A percentile compares a stretch with the other conserved stretches of the same genome.
phyloP scores from a whole-genome alignment of 495 filamentous ascomycete genomes.

The Penicillium dipodomyicola region DNA sequence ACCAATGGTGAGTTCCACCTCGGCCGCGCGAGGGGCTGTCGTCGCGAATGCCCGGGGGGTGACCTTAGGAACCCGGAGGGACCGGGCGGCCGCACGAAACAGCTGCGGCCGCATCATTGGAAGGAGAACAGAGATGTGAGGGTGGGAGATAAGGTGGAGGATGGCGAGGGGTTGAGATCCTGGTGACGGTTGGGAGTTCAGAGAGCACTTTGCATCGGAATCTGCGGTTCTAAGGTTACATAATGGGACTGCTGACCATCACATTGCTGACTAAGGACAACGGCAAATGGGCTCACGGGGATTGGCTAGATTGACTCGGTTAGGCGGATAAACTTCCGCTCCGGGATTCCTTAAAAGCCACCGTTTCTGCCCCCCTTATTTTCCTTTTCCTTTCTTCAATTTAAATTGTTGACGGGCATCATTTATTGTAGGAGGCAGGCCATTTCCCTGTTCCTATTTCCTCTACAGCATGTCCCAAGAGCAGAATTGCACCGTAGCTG shows the following conservation, averaged over 20 bases:
- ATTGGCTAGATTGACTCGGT: constrained; percentile 39
- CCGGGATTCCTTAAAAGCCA: constrained; percentile 19
- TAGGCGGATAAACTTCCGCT: constrained; percentile 32
- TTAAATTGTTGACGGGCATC: constrained; percentile 62
- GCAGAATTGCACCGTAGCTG: constrained; percentile 60
- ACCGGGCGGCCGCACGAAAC: constrained; percentile 80
- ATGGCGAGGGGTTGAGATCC: constrained; percentile 18
- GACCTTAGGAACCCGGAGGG: constrained; percentile 60
- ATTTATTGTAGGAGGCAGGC: constrained; percentile 86
- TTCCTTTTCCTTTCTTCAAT: constrained; percentile 46
- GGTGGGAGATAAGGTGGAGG: constrained; percentile 33
- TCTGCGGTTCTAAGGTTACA: constrained; percentile 35
- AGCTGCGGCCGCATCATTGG: constrained; percentile 85
- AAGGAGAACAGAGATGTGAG: constrained; percentile 33
- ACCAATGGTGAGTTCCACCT: constrained; percentile 96
- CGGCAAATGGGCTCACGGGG: constrained; percentile 36
- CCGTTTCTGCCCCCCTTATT: constrained; percentile 18
- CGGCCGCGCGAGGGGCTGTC: constrained; percentile 67
- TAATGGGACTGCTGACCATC: constrained; percentile 35
- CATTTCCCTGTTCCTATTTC: constrained; percentile 44
- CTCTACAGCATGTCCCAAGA: constrained; percentile 67
- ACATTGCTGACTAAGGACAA: constrained; percentile 22
- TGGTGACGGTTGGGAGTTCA: constrained; percentile 30
- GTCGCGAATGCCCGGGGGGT: constrained; percentile 72
- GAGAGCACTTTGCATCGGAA: constrained; percentile 38